A percentile compares a stretch with the other conserved stretches of the same genome.
Conservation (phyloP, 108 stramenopile genomes). For the Skeletonema menzelii region DNA sequence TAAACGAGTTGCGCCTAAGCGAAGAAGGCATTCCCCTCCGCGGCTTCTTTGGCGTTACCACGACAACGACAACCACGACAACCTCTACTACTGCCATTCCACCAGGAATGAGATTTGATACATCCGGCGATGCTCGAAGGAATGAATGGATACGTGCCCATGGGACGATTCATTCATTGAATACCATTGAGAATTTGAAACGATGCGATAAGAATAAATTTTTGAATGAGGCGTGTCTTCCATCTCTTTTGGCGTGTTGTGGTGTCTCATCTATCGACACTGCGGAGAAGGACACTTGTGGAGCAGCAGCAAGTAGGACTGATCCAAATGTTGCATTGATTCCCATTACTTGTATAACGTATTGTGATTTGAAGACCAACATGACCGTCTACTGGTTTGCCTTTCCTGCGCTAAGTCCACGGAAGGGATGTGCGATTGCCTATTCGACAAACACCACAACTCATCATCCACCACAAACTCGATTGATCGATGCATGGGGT, state of each 20-base stretch:
- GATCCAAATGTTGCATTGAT: slow-evolving; percentile 34
- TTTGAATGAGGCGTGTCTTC: slow-evolving; percentile 46
- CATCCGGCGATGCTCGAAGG: slow-evolving; percentile 7
- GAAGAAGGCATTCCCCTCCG: slow-evolving; percentile 61
- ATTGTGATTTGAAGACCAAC: slow-evolving; percentile 82
- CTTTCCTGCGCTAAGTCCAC: slow-evolving; percentile 63
- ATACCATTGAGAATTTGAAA: slow-evolving; percentile 80
- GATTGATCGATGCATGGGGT: slow-evolving; percentile 33
- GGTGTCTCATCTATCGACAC: slow-evolving; percentile 6
- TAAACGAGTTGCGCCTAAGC: slow-evolving; percentile 66
- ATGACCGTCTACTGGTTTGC: slow-evolving; percentile 88
- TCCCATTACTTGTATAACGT: slow-evolving; percentile 50
- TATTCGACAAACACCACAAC: slow-evolving; percentile 20
- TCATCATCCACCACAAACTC: neutral
- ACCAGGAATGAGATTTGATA: slow-evolving; percentile 55
- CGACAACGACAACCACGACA: neutral
- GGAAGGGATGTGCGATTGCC: slow-evolving; percentile 24
- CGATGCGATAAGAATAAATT: slow-evolving; percentile 70
- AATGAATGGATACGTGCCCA: slow-evolving; percentile 36
- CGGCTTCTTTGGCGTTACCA: slow-evolving; percentile 48
- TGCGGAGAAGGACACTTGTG: neutral
- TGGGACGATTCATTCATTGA: slow-evolving; percentile 56
- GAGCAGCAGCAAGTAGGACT: neutral
- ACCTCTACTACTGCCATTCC: neutral
- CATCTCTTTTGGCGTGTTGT: slow-evolving; percentile 36